Evolutionary conservation across 768 basidiomycete species (phyloP), one percentile per base, ranked within the genome.

Genomic region (Phanerochaete carnosa): DNA sequence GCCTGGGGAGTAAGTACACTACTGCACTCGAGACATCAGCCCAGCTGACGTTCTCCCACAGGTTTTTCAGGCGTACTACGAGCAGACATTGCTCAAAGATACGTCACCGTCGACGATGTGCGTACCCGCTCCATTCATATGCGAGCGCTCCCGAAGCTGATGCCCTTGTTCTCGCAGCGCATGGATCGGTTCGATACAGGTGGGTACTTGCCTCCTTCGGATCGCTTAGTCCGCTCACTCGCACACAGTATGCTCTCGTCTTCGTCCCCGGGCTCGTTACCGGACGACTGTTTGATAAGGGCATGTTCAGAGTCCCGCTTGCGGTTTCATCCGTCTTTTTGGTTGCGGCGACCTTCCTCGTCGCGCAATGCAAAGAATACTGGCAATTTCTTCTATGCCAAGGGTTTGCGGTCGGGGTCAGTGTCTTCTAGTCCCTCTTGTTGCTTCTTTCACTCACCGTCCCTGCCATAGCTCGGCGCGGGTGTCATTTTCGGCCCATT

Each of bases 331-430:
- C 84, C 56, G 74, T 73, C 16, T 46, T 84, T 19, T 70, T 90
- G 7, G 72, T 92, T 2, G 61, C 73, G 0, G 78, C 82, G 30
- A 87, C 85, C 0, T 83, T 92, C 65, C 75, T 92, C n/a, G 75
- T 81, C 6, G 88, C 88, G 0, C 77, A 92, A 74, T 92, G 91
- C 67, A 87, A 74, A 12, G 61, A 79, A 59, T 92, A 86, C 66
- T 92, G 90, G 91, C 88, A 92, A 6, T 88, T 92, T 65, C 66
- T 92, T 25, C 77, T 92, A 0, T 90, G 83, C 61, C 90, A 92
- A 69, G 90, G 90, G 0, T 65, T 92, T 37, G 80, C 80, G 0
- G 72, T 85, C 13, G 90, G 90, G 23, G 84, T 89, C 59, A 61
- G 86, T 73, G 23, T 0, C 3, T 5, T 33, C 16, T 19, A 13